phyloP scores from a whole-genome alignment of 202 grass and related monocot genomes.

The Panicum virgatum region DNA sequence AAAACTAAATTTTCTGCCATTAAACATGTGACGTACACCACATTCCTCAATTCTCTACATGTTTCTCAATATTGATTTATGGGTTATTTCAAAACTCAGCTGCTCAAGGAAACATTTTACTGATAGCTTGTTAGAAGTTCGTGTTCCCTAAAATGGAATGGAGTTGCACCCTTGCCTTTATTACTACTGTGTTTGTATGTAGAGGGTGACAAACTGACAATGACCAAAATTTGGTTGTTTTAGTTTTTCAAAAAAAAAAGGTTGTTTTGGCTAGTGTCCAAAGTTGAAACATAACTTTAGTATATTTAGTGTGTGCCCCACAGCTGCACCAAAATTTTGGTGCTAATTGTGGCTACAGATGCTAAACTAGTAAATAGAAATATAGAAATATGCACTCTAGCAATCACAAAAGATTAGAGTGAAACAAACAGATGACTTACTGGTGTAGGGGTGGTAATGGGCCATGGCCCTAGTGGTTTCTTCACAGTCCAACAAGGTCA shows the following conservation, averaged over 20 bases:
- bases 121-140: not conserved
- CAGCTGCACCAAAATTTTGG: not conserved
- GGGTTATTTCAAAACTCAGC: not conserved
- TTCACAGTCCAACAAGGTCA: too few species aligned
- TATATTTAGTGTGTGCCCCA: not conserved
- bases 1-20: not conserved
- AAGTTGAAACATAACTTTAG: not conserved
- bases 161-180: not conserved
- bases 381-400: not conserved
- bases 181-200: not conserved
- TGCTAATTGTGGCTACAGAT: slow-evolving; percentile 3
- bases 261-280: not conserved
- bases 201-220: not conserved
- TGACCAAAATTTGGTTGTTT: not conserved
- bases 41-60: not conserved
- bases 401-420: not conserved
- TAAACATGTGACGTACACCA: not conserved
- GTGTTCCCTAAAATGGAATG: not conserved
- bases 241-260: too few species aligned
- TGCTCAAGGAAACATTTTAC: slow-evolving; percentile 22
- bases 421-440: not conserved
- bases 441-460: too few species aligned
- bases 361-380: not conserved
- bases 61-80: slow-evolving; percentile 5
- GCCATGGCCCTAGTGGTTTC: too few species aligned